Evolutionary conservation across 345 rosid genomes (phyloP).

Genomic region (Noccaea bulbosa): DNA sequence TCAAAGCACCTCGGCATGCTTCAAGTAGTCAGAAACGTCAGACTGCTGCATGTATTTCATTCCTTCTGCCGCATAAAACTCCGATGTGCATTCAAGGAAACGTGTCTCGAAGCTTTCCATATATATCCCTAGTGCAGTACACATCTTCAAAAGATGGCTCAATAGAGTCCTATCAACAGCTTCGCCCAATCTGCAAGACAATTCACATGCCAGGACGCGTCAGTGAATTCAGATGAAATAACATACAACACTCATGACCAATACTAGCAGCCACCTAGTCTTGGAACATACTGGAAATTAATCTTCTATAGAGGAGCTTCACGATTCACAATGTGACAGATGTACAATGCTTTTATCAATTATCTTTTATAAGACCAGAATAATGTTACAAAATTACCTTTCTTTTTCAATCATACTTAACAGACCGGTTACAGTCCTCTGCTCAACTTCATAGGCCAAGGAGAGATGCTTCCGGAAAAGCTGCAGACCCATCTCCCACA

Average conservation of each 20-base stretch:
- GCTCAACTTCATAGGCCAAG: slow-evolving; percentile 74
- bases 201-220: not conserved
- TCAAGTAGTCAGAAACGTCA: slow-evolving; percentile 89
- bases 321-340: not conserved
- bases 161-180: slow-evolving; percentile 77
- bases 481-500: slow-evolving; percentile 97
- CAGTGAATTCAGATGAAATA: not conserved
- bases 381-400: slow-evolving; percentile 55
- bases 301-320: not conserved
- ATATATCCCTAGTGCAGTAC: slow-evolving; percentile 86
- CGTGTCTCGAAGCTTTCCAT: slow-evolving; percentile 84
- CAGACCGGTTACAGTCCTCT: slow-evolving; percentile 86
- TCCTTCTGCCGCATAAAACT: slow-evolving; percentile 90
- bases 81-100: slow-evolving; percentile 85
- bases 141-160: slow-evolving; percentile 90
- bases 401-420: slow-evolving; percentile 84
- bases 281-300: not conserved
- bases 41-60: slow-evolving; percentile 91
- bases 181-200: slow-evolving; percentile 70
- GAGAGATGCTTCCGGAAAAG: slow-evolving; percentile 81
- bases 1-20: slow-evolving; percentile 76
- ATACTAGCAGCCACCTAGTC: not conserved
- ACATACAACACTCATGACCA: not conserved
- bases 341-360: not conserved
- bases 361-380: slow-evolving; percentile 3